Conservation (phyloP, 768 basidiomycete species). For the Sarcodon sp. region DNA sequence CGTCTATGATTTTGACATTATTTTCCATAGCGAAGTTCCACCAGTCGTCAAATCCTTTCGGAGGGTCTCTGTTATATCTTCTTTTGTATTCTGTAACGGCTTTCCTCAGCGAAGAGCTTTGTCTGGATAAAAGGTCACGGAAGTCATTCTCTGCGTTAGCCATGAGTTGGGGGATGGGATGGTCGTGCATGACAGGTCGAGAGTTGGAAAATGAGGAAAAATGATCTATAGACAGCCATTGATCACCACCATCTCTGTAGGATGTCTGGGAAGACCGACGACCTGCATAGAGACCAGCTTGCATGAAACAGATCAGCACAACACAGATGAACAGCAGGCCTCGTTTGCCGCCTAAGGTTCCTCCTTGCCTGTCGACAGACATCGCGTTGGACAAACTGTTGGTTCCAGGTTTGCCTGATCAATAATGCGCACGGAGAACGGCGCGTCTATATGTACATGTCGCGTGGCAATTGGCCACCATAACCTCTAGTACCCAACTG, state of each 20-base stretch:
- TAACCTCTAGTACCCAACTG: too few species aligned
- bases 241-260: not conserved
- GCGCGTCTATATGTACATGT: too few species aligned
- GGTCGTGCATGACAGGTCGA: conserved; percentile 21
- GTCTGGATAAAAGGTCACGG: conserved; percentile 47
- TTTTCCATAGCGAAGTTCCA: conserved; percentile 67
- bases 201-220: conserved; percentile 12
- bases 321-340: too few species aligned
- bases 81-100: conserved; percentile 76
- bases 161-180: conserved; percentile 83
- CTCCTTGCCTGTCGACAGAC: too few species aligned
- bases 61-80: conserved; percentile 70
- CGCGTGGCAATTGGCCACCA: too few species aligned
- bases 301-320: conserved; percentile 10
- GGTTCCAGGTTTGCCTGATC: too few species aligned
- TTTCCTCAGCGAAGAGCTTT: conserved; percentile 67
- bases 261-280: conserved; percentile 13
- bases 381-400: too few species aligned
- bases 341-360: too few species aligned
- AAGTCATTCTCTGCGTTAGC: conserved; percentile 70
- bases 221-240: conserved; percentile 9
- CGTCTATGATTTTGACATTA: conserved; percentile 73
- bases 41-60: conserved; percentile 88
- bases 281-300: conserved; percentile 20
- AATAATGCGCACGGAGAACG: too few species aligned